Base-by-base conservation (phyloP, 169 alveolate genomes). In the Cryptosporidium felis region DNA sequence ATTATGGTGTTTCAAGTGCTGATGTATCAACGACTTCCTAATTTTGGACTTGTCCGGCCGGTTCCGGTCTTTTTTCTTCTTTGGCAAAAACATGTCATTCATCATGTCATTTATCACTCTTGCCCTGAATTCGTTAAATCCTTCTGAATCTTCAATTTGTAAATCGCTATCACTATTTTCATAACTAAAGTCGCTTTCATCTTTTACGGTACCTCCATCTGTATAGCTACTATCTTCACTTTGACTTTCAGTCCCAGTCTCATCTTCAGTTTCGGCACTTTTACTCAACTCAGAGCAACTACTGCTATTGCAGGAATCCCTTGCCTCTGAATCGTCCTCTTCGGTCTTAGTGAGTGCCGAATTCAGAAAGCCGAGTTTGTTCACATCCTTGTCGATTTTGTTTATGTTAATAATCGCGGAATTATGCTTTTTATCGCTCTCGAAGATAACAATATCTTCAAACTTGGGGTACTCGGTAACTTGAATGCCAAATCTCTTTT, bases 391-490 rank as follows among this genome's bases (percentile, higher is more conserved):
- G 80, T 92, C 96, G 41, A 92, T 80, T 53, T 60, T 82, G 23
- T 63, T 89, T 28, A 67, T 80, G 62, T 89, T 90, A 47, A 92
- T 89, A 38, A 93, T 90, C 44, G 89, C 92, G n/a, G 81, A 82
- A 80, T 89, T 79, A 26, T 62, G 58, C 38, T 47, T 23, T 32
- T 74, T 60, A 8, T 62, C 88, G 16, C 56, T 62, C 18, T 10
- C 42, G 38, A 80, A 40, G 23, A 53, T 58, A 18, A 51, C 47
- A 32, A 82, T 67, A 42, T 53, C 82, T 58, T 89, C 92, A 46
- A 90, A 93, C 89, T 81, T 85, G n/a, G 98, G 98, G 59, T 89
- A 93, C n/a, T 92, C 97, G 41, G 91, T 94, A 41, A 94, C 96
- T 40, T 92, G 91, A 18, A 97, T 80, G 59, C 94, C 94, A 89